Evolutionary conservation across 2,329 filamentous ascomycete genomes (phyloP), one percentile per base, ranked within the genome.

Genomic region (Meredithiella fracta): DNA sequence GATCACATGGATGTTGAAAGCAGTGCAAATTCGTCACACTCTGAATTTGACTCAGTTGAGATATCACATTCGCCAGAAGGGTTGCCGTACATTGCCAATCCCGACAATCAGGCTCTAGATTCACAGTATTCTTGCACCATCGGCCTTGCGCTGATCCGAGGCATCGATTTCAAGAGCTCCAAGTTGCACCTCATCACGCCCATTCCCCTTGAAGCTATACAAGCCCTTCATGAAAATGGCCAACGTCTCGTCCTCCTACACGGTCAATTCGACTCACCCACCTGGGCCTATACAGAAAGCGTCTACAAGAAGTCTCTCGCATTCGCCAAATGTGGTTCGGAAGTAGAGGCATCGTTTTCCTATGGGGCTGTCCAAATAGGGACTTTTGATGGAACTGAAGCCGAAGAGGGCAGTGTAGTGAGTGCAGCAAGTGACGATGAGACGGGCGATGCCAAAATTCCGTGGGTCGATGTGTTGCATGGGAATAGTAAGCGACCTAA

Each of bases 281-380:
- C 73, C 2, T 87, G 83, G 82, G 80, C 81, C 1, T 85, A 84
- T 59, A 77, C 78, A 0, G 83, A 86, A 63, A 77, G 82, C 37
- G 61, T 81, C 15, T 74, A 79, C 60, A 62, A 66, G 31, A 65
- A 64, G 60, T 65, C 67, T 14, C 64, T 60, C 14, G 50, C 50
- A 34, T 55, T 53, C 29, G 11, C 34, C 5, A 31, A n/a, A n/a
- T 23, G 23, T 8, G 54, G 58, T 17, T 58, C 40, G 17, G 61
- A 63, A 4, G 60, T 9, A 7, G 60, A 59, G n/a, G 29, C 7
- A 6, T 20, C 20, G 9, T 38, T 17, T 8, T 11, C 14, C 25
- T 47, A 55, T 6, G 64, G 61, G 14, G 53, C 55, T 1, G 22
- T 9, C 5, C 17, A 8, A 11, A 8, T 23, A 11, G 23, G 23